Conservation (phyloP, 2,329 filamentous ascomycete genomes). For the Aspergillus sp. region DNA sequence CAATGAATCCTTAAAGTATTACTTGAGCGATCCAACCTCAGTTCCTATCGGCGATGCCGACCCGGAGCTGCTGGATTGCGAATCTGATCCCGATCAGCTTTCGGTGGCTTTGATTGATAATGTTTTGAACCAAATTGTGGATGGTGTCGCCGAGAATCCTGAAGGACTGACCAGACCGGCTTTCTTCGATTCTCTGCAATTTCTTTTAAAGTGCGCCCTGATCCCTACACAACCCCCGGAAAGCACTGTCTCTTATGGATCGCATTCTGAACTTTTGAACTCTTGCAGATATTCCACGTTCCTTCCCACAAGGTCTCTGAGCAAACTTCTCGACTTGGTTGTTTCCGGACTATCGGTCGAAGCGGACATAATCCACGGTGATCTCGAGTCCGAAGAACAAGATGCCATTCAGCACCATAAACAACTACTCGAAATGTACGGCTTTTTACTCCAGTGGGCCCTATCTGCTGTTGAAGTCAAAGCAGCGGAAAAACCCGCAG, state of each 20-base stretch:
- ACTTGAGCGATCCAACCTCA: slow-evolving; percentile 84
- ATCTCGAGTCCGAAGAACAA: slow-evolving; percentile 88
- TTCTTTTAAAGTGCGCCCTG: slow-evolving; percentile 87
- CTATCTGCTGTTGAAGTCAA: slow-evolving; percentile 92
- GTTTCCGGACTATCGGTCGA: slow-evolving; percentile 81
- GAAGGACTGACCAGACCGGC: slow-evolving; percentile 76
- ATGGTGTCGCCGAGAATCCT: slow-evolving; percentile 85
- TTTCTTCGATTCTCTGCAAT: slow-evolving; percentile 89
- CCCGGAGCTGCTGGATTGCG: slow-evolving; percentile 77
- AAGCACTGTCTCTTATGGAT: slow-evolving; percentile 34
- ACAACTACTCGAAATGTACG: slow-evolving; percentile 86
- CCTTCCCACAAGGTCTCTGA: slow-evolving; percentile 75
- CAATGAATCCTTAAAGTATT: slow-evolving; percentile 92
- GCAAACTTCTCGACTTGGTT: slow-evolving; percentile 88
- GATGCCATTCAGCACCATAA: slow-evolving; percentile 84
- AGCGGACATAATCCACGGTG: slow-evolving; percentile 77
- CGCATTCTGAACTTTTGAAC: slow-evolving; percentile 60
- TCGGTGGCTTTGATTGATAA: slow-evolving; percentile 75
- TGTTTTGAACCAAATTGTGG: slow-evolving; percentile 85
- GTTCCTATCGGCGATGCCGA: slow-evolving; percentile 86
- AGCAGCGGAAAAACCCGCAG: slow-evolving; percentile 79
- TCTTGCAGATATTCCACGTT: slow-evolving; percentile 73
- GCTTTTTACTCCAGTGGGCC: slow-evolving; percentile 91
- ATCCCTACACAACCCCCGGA: slow-evolving; percentile 39
- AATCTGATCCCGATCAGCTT: slow-evolving; percentile 81